Conservation (phyloP, 257 asterid genomes). For the Nicotiana undulata region DNA sequence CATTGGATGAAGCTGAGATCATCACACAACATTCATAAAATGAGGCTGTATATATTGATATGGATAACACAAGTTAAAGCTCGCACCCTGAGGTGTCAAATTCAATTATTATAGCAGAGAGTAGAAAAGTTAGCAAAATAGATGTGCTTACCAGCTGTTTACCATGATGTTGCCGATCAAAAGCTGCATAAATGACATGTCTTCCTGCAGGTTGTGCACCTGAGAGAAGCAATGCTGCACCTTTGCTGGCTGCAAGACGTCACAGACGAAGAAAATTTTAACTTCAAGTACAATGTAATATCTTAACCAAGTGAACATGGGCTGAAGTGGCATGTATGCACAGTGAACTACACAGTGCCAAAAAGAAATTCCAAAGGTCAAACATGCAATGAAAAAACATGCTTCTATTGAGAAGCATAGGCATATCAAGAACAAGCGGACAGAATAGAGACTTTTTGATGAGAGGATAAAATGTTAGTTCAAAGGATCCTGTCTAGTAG, state of each 20-base stretch:
- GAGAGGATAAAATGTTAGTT: neutral
- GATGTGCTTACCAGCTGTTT: slow-evolving; percentile 67
- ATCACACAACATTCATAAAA: neutral
- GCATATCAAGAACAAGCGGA: neutral
- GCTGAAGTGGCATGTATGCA: neutral
- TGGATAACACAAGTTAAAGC: neutral
- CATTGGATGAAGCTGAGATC: neutral
- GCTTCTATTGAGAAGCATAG: neutral
- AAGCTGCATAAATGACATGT: slow-evolving; percentile 76
- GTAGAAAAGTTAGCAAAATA: neutral
- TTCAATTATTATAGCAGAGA: neutral
- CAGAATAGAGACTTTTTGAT: neutral
- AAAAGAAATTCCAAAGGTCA: neutral
- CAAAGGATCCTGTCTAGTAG: neutral
- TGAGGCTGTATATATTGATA: neutral
- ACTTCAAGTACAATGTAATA: no score
- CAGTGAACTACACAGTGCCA: neutral
- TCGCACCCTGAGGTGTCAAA: neutral
- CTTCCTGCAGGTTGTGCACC: slow-evolving; percentile 60
- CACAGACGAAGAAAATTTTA: neutral
- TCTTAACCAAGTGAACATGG: neutral
- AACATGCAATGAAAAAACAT: neutral
- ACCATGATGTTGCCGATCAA: slow-evolving; percentile 73
- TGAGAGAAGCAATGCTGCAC: slow-evolving; percentile 61
- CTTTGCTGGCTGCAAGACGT: slow-evolving; percentile 52